Base-by-base conservation (phyloP, 106 monocot species). In the Allium sativum region DNA sequence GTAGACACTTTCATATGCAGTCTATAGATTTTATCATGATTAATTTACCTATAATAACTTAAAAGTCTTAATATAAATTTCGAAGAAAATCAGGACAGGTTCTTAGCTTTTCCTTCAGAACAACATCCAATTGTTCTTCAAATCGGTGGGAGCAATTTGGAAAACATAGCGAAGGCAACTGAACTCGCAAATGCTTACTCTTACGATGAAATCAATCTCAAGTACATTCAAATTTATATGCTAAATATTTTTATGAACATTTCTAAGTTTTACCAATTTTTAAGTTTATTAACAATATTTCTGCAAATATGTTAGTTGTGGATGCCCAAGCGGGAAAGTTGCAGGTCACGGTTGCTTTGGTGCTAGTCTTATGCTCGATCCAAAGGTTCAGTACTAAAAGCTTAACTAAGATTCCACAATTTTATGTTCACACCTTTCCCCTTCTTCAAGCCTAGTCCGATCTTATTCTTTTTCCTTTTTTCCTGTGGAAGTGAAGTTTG, bases 261-360 rank as follows among this genome's bases (percentile, higher is more conserved):
- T 77, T 22, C 58, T 47, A 31, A 58, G 10, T 18, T 6, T 45
- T 55, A 44, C 66, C 65, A 0, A 9, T 52, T 52, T 64, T 40
- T 51, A 12, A 21, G 9, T 14, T 21, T 70, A 42, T 64, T 16
- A 10, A 21, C 15, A 56, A 22, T 43, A 62, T 55, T 46, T 56
- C 22, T 22, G 68, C 55, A 17, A 55, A 17, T 41, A 55, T 65
- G 64, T 63, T 66, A 98, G 96, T 64, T 98, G 96, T 55, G 96
- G 96, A 20, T 98, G 96, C 55, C 96, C 96, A 40, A 98, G 96
- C 70, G 85, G 81, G 50, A 98, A 87, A 82, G 96, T 98, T 59
- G 96, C 96, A 58, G 96, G 96, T 22, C 91, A 98, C 73, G 96
- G 96, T 62, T 98, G 96, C 74, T 98, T 98, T 81, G 96, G 96